Conservation (phyloP, 2,329 filamentous ascomycete genomes). For the Penicillium fuscoglaucum region DNA sequence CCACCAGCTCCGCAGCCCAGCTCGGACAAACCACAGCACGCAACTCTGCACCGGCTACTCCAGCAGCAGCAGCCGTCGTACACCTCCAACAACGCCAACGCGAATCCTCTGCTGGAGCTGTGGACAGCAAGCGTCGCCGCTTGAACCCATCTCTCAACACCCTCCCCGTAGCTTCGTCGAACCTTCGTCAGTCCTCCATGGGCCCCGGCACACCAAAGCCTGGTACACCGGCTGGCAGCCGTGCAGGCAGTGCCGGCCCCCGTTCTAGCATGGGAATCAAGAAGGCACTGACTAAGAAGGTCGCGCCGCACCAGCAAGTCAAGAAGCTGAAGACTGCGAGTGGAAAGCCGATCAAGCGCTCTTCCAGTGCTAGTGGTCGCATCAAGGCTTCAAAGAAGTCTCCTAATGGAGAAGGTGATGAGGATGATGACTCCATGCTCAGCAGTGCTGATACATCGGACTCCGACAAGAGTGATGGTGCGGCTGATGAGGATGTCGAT, state of each 20-base stretch:
- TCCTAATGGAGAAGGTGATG: constrained; percentile 41
- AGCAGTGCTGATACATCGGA: constrained; percentile 53
- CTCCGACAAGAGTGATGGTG: constrained; percentile 43
- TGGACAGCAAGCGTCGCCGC: constrained; percentile 60
- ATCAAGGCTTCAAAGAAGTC: constrained; percentile 46
- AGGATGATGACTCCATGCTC: constrained; percentile 55
- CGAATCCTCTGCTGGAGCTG: constrained; percentile 56
- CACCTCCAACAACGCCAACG: constrained; percentile 52
- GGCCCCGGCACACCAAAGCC: constrained; percentile 65
- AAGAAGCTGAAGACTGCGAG: constrained; percentile 41
- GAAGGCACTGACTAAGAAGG: constrained; percentile 54
- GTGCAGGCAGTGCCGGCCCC: constrained; percentile 62
- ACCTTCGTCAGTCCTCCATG: constrained; percentile 60
- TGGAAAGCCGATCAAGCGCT: constrained; percentile 45
- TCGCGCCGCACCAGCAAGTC: constrained; percentile 56
- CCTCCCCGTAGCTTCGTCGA: constrained; percentile 56
- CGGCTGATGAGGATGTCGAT: constrained; percentile 45
- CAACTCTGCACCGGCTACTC: constrained; percentile 48
- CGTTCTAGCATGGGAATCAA: constrained; percentile 43
- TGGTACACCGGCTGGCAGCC: constrained; percentile 52
- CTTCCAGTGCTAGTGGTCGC: constrained; percentile 43
- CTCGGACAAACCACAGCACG: constrained; percentile 40
- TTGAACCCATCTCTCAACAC: constrained; percentile 55
- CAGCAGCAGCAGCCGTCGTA: constrained; percentile 36
- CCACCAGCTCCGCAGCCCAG: constrained; percentile 41